Base-by-base conservation (phyloP, 441 rosid species). In the Erysimum pusillum region DNA sequence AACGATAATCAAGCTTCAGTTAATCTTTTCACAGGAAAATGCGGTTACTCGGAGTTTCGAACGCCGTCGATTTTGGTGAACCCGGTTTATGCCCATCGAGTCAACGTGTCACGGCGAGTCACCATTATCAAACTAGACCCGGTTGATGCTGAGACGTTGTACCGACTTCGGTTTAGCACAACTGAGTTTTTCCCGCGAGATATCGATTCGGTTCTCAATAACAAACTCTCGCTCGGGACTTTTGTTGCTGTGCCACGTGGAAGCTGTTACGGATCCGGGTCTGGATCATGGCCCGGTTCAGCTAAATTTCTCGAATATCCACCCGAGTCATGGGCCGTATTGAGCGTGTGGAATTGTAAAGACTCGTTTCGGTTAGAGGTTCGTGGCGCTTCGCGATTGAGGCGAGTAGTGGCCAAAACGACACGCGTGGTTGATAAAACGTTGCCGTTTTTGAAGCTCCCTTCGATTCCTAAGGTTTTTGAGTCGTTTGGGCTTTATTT, bases 111-210 rank as follows among this genome's bases (percentile, higher is more conserved):
- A 0, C 69, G 57, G 9, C 64, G 78, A 2, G 84, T 87, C 22
- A 56, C 92, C 8, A 2, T 96, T 31, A 61, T 93, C 31, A 42
- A 74, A 42, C 82, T 96, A 35, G 13, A 77, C 13, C 83, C 88
- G 0, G 44, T 25, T 2, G 98, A 93, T 48, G 97, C 99, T 0
- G 97, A 93, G 42, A 10, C 51, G 1, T 76, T 96, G n/a, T 96
- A 96, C 86, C 90, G 96, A 9, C 75, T 83, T 22, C 88, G 91
- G n/a, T 90, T 96, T 77, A 81, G 93, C 42, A 88, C 97, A 45
- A 90, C 93, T 41, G 99, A 96, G 87, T 96, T 96, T 82, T 93
- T 96, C 86, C 99, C 99, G 1, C 89, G 91, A 2, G 99, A 96
- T 87, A 87, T 96, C 25, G 97, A 89, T 76, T 85, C 96, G 6